phyloP scores from a whole-genome alignment of 306 rosid species.

The Hippophae rhamnoides region DNA sequence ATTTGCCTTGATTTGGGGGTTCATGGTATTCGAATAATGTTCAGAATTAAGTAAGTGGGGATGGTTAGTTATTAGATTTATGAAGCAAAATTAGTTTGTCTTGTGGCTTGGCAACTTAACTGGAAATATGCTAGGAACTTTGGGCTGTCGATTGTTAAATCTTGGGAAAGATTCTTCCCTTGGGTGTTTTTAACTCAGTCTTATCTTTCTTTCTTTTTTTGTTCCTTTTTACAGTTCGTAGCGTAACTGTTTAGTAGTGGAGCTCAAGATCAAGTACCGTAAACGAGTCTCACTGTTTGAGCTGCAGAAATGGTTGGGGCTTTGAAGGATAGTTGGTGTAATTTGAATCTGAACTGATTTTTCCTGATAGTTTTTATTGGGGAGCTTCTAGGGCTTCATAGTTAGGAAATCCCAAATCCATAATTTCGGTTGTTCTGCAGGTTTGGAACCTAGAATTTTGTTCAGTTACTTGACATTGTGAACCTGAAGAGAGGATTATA shows the following conservation, averaged over 20 bases:
- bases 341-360: slow-evolving; percentile 18
- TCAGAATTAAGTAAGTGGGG: no score
- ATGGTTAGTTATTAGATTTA: no score
- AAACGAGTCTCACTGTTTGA: slow-evolving; percentile 17
- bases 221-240: slow-evolving; percentile 36
- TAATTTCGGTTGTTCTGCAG: slow-evolving; percentile 24
- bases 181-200: slow-evolving; percentile 18
- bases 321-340: slow-evolving; percentile 22
- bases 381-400: slow-evolving; percentile 23
- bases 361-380: slow-evolving; percentile 9
- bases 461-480: slow-evolving; percentile 12
- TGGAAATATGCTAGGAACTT: slow-evolving; percentile 3
- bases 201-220: not conserved
- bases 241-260: slow-evolving; percentile 18
- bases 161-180: slow-evolving; percentile 1
- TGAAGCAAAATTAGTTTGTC: not conserved
- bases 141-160: not conserved
- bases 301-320: slow-evolving; percentile 12
- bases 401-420: slow-evolving; percentile 8
- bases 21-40: not conserved
- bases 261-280: slow-evolving; percentile 26
- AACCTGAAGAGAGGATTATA: slow-evolving; percentile 19
- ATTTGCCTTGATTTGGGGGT: slow-evolving; percentile 1
- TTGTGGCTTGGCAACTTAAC: slow-evolving; percentile 9
- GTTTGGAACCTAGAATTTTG: slow-evolving; percentile 16